A percentile compares a stretch with the other conserved stretches of the same genome.
Conservation (phyloP, 805 yeast species). For the Monosporozyma aerobia region DNA sequence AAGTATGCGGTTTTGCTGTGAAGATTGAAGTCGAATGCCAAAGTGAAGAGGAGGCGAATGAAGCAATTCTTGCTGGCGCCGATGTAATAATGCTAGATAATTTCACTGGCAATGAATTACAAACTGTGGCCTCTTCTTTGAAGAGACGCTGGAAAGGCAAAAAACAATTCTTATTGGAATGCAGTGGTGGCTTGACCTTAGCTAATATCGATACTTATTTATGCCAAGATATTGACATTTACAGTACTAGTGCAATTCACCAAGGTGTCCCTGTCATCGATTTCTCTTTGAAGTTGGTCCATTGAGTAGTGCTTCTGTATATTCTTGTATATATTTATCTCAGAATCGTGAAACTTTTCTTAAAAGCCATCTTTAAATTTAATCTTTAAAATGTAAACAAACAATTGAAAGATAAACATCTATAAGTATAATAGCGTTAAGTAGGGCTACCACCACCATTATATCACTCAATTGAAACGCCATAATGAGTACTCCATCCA, state of each 20-base stretch:
- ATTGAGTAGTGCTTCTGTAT: not conserved
- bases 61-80: slow-evolving; percentile 92
- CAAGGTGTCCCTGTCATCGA: slow-evolving; percentile 84
- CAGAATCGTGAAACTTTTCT: not conserved
- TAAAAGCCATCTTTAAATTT: not conserved
- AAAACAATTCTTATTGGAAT: slow-evolving; percentile 62
- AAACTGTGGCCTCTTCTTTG: slow-evolving; percentile 52
- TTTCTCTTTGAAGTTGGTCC: slow-evolving; percentile 57
- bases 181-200: slow-evolving; percentile 82
- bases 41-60: slow-evolving; percentile 74
- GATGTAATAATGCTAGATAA: slow-evolving; percentile 93
- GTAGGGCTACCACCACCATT: not conserved
- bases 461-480: not conserved
- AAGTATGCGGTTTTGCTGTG: slow-evolving; percentile 78
- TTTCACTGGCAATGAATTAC: slow-evolving; percentile 59
- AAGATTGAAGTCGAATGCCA: slow-evolving; percentile 92
- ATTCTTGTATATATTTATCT: not conserved
- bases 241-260: slow-evolving; percentile 84
- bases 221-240: slow-evolving; percentile 76
- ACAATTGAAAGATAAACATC: not conserved
- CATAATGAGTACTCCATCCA: not conserved
- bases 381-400: not conserved
- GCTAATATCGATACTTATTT: slow-evolving; percentile 56
- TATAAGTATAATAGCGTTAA: not conserved
- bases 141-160: slow-evolving; percentile 43